phyloP scores from a whole-genome alignment of 306 rosid genomes.

The Cucumis melo region DNA sequence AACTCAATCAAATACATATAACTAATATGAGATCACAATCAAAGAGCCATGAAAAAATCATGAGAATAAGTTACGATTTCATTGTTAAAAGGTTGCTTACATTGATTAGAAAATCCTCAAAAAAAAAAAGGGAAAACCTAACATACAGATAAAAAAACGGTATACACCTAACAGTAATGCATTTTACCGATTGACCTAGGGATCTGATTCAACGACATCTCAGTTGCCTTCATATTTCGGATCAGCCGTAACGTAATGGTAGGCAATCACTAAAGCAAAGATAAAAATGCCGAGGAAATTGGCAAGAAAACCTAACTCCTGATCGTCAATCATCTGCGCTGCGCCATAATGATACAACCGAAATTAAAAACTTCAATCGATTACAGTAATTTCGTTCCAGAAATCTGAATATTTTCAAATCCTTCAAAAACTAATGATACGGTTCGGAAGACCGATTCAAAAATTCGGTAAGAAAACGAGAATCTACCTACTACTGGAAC shows the following conservation, averaged over 20 bases:
- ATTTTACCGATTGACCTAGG: not conserved
- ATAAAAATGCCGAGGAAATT: constrained; percentile 80
- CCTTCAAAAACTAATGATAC: not conserved
- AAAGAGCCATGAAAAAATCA: not conserved
- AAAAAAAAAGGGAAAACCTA: not conserved
- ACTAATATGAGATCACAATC: not conserved
- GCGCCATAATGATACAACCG: not conserved
- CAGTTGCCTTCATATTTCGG: constrained; percentile 47
- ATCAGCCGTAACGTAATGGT: constrained; percentile 82
- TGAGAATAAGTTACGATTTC: not conserved
- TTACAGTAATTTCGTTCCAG: not conserved
- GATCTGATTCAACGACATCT: not conserved
- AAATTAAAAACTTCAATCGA: not conserved
- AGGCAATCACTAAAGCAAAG: constrained; percentile 70
- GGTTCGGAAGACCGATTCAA: not conserved
- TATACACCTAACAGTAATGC: not conserved
- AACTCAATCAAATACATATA: not conserved
- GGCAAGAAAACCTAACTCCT: constrained; percentile 80
- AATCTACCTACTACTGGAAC: not conserved
- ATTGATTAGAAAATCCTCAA: not conserved
- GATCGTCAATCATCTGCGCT: constrained; percentile 84
- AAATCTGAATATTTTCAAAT: not conserved
- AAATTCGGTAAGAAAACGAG: not conserved
- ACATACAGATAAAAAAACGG: not conserved
- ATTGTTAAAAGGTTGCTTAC: not conserved